A percentile compares a stretch with the other conserved stretches of the same genome.
Conservation (phyloP, 2,329 filamentous ascomycete species). For the Rutstroemia sp. region DNA sequence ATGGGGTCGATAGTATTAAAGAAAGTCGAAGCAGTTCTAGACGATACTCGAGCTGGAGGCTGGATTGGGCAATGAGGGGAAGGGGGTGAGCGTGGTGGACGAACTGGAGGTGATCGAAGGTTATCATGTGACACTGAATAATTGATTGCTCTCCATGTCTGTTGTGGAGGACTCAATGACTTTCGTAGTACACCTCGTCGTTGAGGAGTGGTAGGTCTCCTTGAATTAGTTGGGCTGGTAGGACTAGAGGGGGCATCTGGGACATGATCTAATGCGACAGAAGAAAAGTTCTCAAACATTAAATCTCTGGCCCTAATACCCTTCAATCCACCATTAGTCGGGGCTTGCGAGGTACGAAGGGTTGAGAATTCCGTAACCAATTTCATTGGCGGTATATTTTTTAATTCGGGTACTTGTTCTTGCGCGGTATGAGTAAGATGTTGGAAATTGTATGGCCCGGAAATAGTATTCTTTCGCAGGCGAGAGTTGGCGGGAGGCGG, state of each 20-base stretch:
- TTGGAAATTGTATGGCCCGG: constrained; percentile 59
- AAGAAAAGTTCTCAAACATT: constrained; percentile 43
- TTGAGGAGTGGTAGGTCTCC: constrained; percentile 13
- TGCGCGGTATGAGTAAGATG: constrained; percentile 53
- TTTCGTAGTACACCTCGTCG: constrained; percentile 6
- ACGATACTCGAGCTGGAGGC: constrained; percentile 48
- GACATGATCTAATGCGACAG: constrained; percentile 32
- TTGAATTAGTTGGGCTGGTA: constrained; percentile 11
- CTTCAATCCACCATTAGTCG: constrained; percentile 31
- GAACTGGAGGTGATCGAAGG: constrained; percentile 35
- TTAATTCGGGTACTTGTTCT: constrained; percentile 38
- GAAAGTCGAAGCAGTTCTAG: constrained; percentile 44
- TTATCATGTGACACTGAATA: constrained; percentile 31
- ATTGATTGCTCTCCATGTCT: constrained; percentile 28
- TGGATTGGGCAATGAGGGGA: constrained; percentile 34
- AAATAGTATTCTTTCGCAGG: constrained; percentile 36
- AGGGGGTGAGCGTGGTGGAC: constrained; percentile 42
- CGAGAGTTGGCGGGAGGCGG: neutral
- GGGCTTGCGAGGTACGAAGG: constrained; percentile 32
- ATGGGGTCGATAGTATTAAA: constrained; percentile 44
- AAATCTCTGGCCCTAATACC: constrained; percentile 36
- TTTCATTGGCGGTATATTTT: constrained; percentile 35
- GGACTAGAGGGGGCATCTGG: constrained; percentile 12
- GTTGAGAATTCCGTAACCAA: constrained; percentile 39
- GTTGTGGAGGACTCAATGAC: constrained; percentile 4